Conservation (phyloP, 352 stramenopile genomes). For the Phytophthora pisi region DNA sequence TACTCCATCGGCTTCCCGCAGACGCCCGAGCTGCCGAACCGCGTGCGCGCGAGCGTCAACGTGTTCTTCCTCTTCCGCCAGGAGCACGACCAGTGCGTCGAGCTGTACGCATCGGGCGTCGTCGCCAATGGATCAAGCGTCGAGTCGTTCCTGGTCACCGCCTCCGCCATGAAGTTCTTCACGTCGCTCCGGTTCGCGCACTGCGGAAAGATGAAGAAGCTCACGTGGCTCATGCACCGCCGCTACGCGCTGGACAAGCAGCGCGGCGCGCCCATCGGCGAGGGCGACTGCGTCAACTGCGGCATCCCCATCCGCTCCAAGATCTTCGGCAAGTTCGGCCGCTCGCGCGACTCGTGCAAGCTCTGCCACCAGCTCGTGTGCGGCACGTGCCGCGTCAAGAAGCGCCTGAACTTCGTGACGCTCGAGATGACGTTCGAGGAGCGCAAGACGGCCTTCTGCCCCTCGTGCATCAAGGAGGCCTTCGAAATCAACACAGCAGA, state of each 20-base stretch:
- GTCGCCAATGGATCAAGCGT: conserved; percentile 32
- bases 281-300: conserved; percentile 42
- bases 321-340: conserved; percentile 39
- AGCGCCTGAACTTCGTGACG: conserved; percentile 42
- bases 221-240: conserved; percentile 47
- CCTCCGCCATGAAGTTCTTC: conserved; percentile 42
- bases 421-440: conserved; percentile 46
- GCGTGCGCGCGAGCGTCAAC: conserved; percentile 34
- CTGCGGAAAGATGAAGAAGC: conserved; percentile 49
- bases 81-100: conserved; percentile 32
- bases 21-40: conserved; percentile 35
- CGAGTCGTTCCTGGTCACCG: conserved; percentile 34
- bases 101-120: conserved; percentile 37
- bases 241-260: conserved; percentile 34
- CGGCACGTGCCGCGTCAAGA: conserved; percentile 41
- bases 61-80: conserved; percentile 47
- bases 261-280: conserved; percentile 21
- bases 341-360: conserved; percentile 42
- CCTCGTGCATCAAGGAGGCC: conserved; percentile 40
- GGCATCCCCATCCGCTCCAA: conserved; percentile 37
- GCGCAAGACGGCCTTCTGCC: conserved; percentile 43
- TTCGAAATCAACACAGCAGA: conserved; percentile 41
- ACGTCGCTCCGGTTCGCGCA: conserved; percentile 37
- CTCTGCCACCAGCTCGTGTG: conserved; percentile 43
- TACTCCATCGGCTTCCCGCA: conserved; percentile 49